phyloP scores from a whole-genome alignment of 768 basidiomycete genomes.

The Lactifluus echinatus region DNA sequence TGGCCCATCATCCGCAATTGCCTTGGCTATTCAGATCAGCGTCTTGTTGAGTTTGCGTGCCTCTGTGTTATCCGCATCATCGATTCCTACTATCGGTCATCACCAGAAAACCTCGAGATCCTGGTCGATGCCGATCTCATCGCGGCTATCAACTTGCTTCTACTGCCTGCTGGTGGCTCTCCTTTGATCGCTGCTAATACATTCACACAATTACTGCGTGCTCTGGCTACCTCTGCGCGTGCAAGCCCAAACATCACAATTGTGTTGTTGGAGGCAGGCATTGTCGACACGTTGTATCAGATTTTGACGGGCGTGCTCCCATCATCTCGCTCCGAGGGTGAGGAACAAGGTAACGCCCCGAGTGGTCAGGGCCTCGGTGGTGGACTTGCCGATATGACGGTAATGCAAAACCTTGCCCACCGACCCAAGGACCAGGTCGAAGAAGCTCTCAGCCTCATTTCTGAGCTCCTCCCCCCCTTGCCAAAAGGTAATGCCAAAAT shows the following conservation, averaged over 20 bases:
- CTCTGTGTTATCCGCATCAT: conserved; percentile 91
- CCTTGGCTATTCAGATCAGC: conserved; percentile 85
- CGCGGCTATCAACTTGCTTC: conserved; percentile 73
- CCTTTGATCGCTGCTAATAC: conserved; percentile 81
- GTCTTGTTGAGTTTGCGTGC: conserved; percentile 95
- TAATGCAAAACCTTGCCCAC: conserved; percentile 95
- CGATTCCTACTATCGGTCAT: conserved; percentile 83
- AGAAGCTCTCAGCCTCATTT: conserved; percentile 81
- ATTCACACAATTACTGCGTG: conserved; percentile 80
- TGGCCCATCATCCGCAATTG: conserved; percentile 93
- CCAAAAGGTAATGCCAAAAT: conserved; percentile 63
- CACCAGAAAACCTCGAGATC: conserved; percentile 77
- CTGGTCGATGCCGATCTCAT: conserved; percentile 76
- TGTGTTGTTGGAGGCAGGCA: conserved; percentile 81
- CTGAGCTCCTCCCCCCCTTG: conserved; percentile 87
- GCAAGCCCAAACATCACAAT: conserved; percentile 84
- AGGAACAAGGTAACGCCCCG: conserved; percentile 52
- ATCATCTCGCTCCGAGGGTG: conserved; percentile 42
- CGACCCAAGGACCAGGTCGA: conserved; percentile 96
- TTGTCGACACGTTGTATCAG: conserved; percentile 88
- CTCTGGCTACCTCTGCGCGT: conserved; percentile 79
- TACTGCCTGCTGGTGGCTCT: conserved; percentile 80
- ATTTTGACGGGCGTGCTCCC: conserved; percentile 93
- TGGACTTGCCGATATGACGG: conserved; percentile 90
- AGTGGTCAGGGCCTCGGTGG: conserved; percentile 77